phyloP scores from a whole-genome alignment of 2,329 filamentous ascomycete species.

The Beauveria pseudobassiana region DNA sequence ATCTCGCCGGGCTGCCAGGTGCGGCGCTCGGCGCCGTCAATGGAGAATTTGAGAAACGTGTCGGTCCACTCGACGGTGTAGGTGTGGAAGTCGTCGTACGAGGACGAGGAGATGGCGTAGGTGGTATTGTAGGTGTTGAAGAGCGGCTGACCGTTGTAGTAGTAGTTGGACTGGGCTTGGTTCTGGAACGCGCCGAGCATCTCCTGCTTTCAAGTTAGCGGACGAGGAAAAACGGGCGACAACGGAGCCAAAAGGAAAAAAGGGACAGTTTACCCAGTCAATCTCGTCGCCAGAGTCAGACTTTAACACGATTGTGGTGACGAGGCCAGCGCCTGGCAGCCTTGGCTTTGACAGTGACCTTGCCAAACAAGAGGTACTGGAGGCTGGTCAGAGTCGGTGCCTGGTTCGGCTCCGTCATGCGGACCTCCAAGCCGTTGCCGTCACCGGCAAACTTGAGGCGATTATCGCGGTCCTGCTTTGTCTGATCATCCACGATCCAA shows the following conservation, averaged over 20 bases:
- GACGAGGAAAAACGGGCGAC: too few relatives aligned
- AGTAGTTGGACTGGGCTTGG: constrained; percentile 76
- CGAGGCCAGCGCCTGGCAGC: constrained; percentile 66
- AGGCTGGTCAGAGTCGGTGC: constrained; percentile 57
- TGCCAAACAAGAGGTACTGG: constrained; percentile 82
- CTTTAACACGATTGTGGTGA: constrained; percentile 69
- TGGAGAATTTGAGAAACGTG: constrained; percentile 50
- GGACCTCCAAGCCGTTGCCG: constrained; percentile 27
- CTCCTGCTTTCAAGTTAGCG: constrained; percentile 16
- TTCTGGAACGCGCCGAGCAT: constrained; percentile 25
- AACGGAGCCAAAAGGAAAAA: background rate
- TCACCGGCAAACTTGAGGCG: constrained; percentile 19
- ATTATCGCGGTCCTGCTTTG: constrained; percentile 18
- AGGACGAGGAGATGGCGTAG: constrained; percentile 34
- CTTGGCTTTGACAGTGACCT: constrained; percentile 61
- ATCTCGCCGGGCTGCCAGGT: constrained; percentile 34
- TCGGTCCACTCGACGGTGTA: constrained; percentile 63
- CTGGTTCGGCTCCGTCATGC: constrained; percentile 51
- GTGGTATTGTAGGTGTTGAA: constrained; percentile 43
- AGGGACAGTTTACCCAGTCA: constrained; percentile 21
- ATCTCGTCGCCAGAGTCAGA: constrained; percentile 76
- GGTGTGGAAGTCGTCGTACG: constrained; percentile 44
- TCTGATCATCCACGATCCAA: constrained; percentile 27
- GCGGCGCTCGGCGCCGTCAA: constrained; percentile 37
- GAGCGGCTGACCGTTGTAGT: constrained; percentile 56